Evolutionary conservation across 2,329 filamentous ascomycete genomes (phyloP).

Genomic region (Tolypocladium amazonense): DNA sequence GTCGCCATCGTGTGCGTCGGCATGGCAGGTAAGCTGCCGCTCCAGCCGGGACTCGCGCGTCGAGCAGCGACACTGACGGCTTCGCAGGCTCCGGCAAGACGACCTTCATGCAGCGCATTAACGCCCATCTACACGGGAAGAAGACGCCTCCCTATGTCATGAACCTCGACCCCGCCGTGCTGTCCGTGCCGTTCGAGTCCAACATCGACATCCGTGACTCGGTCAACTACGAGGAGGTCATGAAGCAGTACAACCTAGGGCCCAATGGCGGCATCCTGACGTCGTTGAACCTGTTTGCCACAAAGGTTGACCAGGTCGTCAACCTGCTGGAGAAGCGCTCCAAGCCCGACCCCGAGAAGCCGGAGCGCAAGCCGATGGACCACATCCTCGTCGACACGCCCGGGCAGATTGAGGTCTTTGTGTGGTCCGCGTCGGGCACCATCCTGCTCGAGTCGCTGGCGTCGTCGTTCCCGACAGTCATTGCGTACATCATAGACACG

Average conservation of each 20-base stretch:
- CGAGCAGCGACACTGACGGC: not conserved
- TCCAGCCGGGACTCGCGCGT: not conserved
- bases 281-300: slow-evolving; percentile 90
- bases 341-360: slow-evolving; percentile 47
- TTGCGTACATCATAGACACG: slow-evolving; percentile 96
- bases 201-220: slow-evolving; percentile 99
- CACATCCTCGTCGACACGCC: slow-evolving; percentile 92
- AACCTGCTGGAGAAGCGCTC: slow-evolving; percentile 82
- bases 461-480: slow-evolving; percentile 89
- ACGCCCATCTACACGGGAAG: slow-evolving; percentile 77
- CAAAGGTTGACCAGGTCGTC: slow-evolving; percentile 95
- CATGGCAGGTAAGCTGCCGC: slow-evolving; percentile 65
- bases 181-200: slow-evolving; percentile 85
- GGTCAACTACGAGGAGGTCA: slow-evolving; percentile 98
- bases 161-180: slow-evolving; percentile 92
- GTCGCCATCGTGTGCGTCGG: slow-evolving; percentile 78
- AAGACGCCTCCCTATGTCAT: slow-evolving; percentile 83
- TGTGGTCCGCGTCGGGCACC: slow-evolving; percentile 92
- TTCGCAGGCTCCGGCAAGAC: slow-evolving; percentile 80
- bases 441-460: slow-evolving; percentile 90
- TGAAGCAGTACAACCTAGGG: slow-evolving; percentile 97
- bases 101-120: slow-evolving; percentile 99
- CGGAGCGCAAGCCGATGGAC: slow-evolving; percentile 54
- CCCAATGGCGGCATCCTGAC: slow-evolving; percentile 97
- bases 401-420: slow-evolving; percentile 96